phyloP scores from a whole-genome alignment of 257 asterid genomes.

The Striga asiatica region DNA sequence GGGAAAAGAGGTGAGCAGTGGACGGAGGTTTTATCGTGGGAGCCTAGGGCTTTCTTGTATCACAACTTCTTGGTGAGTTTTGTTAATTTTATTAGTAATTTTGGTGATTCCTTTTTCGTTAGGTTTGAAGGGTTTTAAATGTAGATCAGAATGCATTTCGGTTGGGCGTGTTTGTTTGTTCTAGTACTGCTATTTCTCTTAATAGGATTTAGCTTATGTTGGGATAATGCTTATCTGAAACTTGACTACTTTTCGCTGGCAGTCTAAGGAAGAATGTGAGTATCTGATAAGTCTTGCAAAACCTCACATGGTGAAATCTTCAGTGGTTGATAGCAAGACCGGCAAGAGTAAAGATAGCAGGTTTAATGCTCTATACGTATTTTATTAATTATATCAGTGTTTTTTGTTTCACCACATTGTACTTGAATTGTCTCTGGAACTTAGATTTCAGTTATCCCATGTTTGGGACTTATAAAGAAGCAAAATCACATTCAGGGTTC shows the following conservation, averaged over 20 bases:
- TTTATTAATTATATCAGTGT: not conserved
- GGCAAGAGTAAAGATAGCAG: slow-evolving; percentile 87
- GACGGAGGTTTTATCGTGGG: slow-evolving; percentile 78
- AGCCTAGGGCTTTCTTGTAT: slow-evolving; percentile 74
- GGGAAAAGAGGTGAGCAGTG: slow-evolving; percentile 51
- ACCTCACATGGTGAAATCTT: slow-evolving; percentile 73
- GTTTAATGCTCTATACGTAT: slow-evolving; percentile 28
- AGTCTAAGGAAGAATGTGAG: slow-evolving; percentile 90
- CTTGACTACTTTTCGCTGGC: slow-evolving; percentile 16
- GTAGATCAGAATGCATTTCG: slow-evolving; percentile 1
- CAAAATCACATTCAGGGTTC: slow-evolving; percentile 43
- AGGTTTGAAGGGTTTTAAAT: not conserved
- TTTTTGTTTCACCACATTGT: not conserved
- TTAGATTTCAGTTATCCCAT: not conserved
- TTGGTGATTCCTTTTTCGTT: not conserved
- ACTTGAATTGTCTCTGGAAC: not conserved
- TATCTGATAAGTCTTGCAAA: slow-evolving; percentile 63
- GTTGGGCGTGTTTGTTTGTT: not conserved
- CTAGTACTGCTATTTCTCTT: not conserved
- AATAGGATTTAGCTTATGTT: not conserved
- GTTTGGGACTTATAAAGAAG: slow-evolving; percentile 5
- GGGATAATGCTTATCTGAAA: not conserved
- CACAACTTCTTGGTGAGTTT: slow-evolving; percentile 75
- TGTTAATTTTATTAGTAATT: not conserved
- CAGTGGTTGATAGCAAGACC: slow-evolving; percentile 77